A percentile compares a stretch with the other conserved stretches of the same genome.
Conservation (phyloP, 306 rosid species). For the Casuarina equisetifolia region DNA sequence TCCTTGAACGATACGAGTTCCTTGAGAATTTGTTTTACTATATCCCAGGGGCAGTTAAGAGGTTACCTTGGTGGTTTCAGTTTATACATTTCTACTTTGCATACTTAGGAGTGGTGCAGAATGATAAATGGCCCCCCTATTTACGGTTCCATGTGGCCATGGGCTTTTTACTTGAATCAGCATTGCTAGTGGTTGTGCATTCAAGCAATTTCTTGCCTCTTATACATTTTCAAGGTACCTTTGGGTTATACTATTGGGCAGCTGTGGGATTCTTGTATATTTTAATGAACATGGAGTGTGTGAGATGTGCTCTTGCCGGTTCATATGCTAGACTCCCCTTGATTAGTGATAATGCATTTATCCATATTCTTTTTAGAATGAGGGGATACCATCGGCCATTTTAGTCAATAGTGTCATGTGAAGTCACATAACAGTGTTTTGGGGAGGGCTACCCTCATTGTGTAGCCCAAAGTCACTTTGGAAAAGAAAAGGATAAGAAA, state of each 20-base stretch:
- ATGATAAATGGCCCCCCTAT: conserved; percentile 57
- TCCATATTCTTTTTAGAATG: conserved; percentile 53
- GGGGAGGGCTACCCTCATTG: not conserved
- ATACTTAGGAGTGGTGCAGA: conserved; percentile 62
- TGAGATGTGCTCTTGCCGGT: conserved; percentile 74
- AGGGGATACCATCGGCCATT: conserved; percentile 68
- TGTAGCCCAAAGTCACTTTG: not conserved
- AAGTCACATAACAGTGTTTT: not conserved
- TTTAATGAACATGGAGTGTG: conserved; percentile 45
- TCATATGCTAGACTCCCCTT: conserved; percentile 66
- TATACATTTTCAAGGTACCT: conserved; percentile 71
- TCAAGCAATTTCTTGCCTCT: conserved; percentile 80
- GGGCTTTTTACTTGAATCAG: conserved; percentile 73
- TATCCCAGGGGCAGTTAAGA: conserved; percentile 72
- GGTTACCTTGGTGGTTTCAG: conserved; percentile 73
- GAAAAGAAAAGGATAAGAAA: not conserved
- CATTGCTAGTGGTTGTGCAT: conserved; percentile 54
- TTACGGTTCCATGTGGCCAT: conserved; percentile 66
- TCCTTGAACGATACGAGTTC: conserved; percentile 44
- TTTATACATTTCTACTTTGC: conserved; percentile 58
- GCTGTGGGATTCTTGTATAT: conserved; percentile 63
- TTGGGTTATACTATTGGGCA: conserved; percentile 79
- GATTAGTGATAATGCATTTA: conserved; percentile 61
- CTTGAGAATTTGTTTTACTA: conserved; percentile 51
- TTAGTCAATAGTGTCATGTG: conserved; percentile 23